Conservation (phyloP, 345 rosid species). For the Acer yangbiense region DNA sequence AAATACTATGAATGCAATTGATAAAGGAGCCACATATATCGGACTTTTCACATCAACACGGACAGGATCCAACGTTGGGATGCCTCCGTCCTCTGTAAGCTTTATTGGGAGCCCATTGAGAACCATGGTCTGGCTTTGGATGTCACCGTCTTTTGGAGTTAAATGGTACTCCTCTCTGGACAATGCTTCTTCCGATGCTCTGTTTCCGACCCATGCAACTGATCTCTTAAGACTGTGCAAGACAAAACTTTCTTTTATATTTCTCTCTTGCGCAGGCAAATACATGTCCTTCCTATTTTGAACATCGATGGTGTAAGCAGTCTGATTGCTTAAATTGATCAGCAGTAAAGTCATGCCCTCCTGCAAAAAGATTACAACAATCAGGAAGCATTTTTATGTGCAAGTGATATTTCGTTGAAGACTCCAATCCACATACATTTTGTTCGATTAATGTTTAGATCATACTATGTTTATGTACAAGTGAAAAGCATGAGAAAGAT, state of each 20-base stretch:
- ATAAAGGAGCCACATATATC: conserved; percentile 47
- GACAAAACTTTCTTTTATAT: conserved; percentile 34
- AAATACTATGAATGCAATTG: conserved; percentile 75
- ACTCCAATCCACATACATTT: background rate
- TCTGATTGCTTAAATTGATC: conserved; percentile 75
- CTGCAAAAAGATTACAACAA: conserved; percentile 39
- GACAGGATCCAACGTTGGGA: conserved; percentile 71
- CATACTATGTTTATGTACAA: no score
- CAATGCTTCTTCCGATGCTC: conserved; percentile 41
- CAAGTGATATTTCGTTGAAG: background rate
- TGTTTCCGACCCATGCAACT: conserved; percentile 62
- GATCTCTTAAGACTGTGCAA: conserved; percentile 55
- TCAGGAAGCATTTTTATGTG: background rate
- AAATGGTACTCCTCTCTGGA: conserved; percentile 89
- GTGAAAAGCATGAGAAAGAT: background rate
- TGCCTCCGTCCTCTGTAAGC: conserved; percentile 47
- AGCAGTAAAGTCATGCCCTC: conserved; percentile 77
- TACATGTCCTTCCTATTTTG: conserved; percentile 46
- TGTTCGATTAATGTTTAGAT: no score
- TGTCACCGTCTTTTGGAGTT: conserved; percentile 66
- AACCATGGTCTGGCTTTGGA: conserved; percentile 67
- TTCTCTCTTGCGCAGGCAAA: conserved; percentile 22
- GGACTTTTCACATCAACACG: conserved; percentile 48
- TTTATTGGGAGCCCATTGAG: conserved; percentile 74
- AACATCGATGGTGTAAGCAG: conserved; percentile 49